phyloP scores from a whole-genome alignment of 148 eudicot species.

The Chenopodium album region DNA sequence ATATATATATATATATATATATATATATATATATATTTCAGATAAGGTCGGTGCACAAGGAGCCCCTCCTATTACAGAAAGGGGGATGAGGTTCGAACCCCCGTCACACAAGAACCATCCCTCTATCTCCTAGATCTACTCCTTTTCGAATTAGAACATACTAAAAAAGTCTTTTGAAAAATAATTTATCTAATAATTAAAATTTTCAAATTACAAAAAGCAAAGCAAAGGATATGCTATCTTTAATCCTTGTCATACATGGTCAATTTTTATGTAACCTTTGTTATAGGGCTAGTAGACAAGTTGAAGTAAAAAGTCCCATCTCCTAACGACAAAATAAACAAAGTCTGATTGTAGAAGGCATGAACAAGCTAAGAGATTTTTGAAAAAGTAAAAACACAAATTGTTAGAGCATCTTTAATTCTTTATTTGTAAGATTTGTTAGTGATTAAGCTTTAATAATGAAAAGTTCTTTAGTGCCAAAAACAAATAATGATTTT shows the following conservation, averaged over 20 bases:
- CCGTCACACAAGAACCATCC: no score
- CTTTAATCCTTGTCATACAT: neutral
- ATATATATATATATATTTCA: no score
- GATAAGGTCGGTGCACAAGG: no score
- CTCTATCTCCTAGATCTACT: no score
- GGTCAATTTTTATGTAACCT: neutral
- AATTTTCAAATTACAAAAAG: neutral
- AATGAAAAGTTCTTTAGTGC: neutral
- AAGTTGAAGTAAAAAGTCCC: neutral
- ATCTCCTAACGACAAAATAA: neutral
- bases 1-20: no score
- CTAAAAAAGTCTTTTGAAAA: no score
- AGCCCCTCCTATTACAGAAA: no score
- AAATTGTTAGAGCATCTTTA: neutral
- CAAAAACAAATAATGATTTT: slow-evolving; percentile 12
- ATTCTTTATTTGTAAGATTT: neutral
- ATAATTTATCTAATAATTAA: no score
- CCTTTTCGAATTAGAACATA: no score
- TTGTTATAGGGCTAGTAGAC: neutral
- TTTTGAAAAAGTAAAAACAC: neutral
- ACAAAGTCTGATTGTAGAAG: neutral
- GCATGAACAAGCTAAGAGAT: neutral
- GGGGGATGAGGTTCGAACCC: no score
- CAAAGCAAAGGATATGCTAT: neutral
- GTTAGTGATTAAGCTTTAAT: neutral